Base-by-base conservation (phyloP, 1,284 basidiomycete species). In the Sporisorium reilianum region DNA sequence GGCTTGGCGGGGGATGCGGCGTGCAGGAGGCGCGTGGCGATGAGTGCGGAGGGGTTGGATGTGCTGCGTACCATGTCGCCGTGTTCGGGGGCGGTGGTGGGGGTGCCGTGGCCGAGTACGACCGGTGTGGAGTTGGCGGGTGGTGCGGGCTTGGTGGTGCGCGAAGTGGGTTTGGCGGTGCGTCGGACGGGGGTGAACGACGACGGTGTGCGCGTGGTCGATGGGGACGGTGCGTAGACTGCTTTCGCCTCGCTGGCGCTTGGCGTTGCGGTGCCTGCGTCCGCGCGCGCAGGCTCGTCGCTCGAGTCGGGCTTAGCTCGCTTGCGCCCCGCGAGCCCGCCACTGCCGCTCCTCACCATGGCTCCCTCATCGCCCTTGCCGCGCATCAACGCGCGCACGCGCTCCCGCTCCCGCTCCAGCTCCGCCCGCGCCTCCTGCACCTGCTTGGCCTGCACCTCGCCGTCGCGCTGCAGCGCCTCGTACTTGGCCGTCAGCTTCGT, bases 21-120 rank as follows among this genome's bases (percentile, higher is more conserved):
- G 0, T 40, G 26, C 3, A 26, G 40, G 8, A 75, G 42, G 2
- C 72, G 45, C 1, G 57, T 53, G 0, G 58, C 62, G 57, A 75
- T 71, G 4, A 75, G 52, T 14, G 64, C 64, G 30, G 60, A 66
- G 0, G 72, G 72, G 51, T 75, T 75, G 2, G 67, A 70, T 6
- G 72, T 66, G 54, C 40, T 52, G 1, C 73, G 53, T 7, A 36
- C 40, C 64, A 75, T 71, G 8, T 59, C 67, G 0, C n/a, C 38
- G 40, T 16, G 42, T 5, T 18, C 12, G 25, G 28, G 14, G 28
- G 46, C 26, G 41, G 49, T 18, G 14, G 60, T n/a, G 22, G 63
- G 55, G 7, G 69, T 61, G 11, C 48, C 60, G 23, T 46, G 53
- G n/a, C 64, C 60, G 3, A 68, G 52, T 1, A 55, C 52, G 12